Evolutionary conservation across 169 alveolate species (phyloP), one percentile per base, ranked within the genome.

Genomic region (Cryptosporidium xiaoi): DNA sequence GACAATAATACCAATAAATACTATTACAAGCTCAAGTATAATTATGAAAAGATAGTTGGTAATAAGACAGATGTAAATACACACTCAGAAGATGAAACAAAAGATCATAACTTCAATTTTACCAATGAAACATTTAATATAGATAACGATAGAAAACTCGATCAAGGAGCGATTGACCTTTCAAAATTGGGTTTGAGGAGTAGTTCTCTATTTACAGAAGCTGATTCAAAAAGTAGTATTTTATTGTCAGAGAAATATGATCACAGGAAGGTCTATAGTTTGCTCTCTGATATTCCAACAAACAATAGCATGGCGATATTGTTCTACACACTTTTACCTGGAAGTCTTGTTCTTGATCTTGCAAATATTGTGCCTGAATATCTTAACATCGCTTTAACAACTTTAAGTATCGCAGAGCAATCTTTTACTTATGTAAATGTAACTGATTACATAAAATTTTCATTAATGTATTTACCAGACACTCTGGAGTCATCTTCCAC

Each of bases 381-480:
- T 31, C 20, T 77, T 0, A 60, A 56, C 18, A 77, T 77, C 0
- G 55, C 51, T 40, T 34, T 65, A 2, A 77, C 87, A 15, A 36
- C 60, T 24, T 31, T 51, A 18, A 53, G 60, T 15, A 69, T 69
- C 1, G 87, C 87, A 36, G 87, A 40, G 7, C 87, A 77, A 29
- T 77, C 77, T 29, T 60, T 77, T 77, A 62, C n/a, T 77, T 77
- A 60, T 24, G 33, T 77, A 24, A 77, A 77, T 40, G 50, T 60
- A 44, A 33, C 71, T 13, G 87, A 77, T 46, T 77, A 60, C 46
- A 77, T 77, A 3, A 58, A 77, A 20, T 77, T 58, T 77, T 56
- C 87, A 16, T 4, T 62, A 7, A 77, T 56, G 69, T 77, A 77
- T 50, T 77, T 77, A 27, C 87, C 87, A 5, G 71, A 77, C n/a